Conservation (phyloP, 2,329 filamentous ascomycete genomes). For the Macrophomina tecta region DNA sequence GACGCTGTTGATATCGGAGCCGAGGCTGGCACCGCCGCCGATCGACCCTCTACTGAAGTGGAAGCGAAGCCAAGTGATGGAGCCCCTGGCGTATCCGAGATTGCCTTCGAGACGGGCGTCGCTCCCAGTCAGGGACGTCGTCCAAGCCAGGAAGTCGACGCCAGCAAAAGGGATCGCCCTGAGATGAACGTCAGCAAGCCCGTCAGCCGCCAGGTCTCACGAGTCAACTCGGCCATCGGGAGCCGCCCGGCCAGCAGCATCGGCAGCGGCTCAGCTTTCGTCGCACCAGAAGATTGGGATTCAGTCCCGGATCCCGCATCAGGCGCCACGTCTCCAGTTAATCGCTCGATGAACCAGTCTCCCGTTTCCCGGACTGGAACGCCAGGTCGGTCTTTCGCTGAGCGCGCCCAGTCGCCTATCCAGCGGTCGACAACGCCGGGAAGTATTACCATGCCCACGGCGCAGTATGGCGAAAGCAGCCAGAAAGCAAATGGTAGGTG, state of each 20-base stretch:
- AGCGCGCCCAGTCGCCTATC: constrained; percentile 16
- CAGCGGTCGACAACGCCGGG: constrained; percentile 7
- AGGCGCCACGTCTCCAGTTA: not conserved
- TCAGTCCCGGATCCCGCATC: constrained; percentile 11
- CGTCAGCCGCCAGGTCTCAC: constrained; percentile 16
- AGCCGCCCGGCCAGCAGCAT: constrained; percentile 19
- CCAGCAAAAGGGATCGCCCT: not conserved
- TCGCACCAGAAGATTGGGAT: constrained; percentile 25
- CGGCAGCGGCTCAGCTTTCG: constrained; percentile 18
- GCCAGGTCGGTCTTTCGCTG: constrained; percentile 6
- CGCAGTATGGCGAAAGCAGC: not conserved
- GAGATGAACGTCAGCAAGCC: constrained; percentile 18
- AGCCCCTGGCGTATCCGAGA: not conserved
- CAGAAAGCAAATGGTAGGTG: constrained; percentile 10
- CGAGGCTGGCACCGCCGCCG: not conserved
- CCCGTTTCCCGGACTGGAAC: constrained; percentile 12
- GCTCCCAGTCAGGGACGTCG: not conserved
- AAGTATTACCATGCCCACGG: constrained; percentile 6
- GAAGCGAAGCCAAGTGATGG: not conserved
- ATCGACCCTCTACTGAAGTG: not conserved
- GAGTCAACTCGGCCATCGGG: constrained; percentile 10
- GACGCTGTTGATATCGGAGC: constrained; percentile 12
- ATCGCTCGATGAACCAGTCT: constrained; percentile 10
- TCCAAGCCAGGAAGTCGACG: not conserved
- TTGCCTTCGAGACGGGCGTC: not conserved